Base-by-base conservation (phyloP, 2,329 filamentous ascomycete genomes). In the Xylaria digitata region DNA sequence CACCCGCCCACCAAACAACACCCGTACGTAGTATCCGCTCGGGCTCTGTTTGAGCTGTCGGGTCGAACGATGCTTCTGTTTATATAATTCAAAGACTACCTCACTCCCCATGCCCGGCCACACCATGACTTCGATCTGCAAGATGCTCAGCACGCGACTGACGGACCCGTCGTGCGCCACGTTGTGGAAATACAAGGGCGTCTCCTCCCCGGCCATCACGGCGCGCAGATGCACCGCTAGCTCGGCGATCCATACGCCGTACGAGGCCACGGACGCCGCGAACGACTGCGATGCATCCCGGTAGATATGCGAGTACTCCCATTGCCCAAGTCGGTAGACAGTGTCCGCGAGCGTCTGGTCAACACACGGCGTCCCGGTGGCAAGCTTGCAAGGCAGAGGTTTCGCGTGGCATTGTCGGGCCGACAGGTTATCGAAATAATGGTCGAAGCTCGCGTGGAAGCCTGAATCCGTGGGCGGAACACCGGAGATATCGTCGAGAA, bases 41-140 rank as follows among this genome's bases (percentile, higher is more conserved):
- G 72, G n/a, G 42, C 66, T 37, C 50, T 49, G 23, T 15, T 32
- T 72, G 34, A 40, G 45, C 13, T 56, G 70, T 65, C 15, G 68
- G 63, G 40, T 61, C 32, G 26, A 1, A 13, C 7, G 5, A 40
- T 19, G 59, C 37, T 46, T 32, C 11, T 48, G 42, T 69, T 48
- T 77, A 23, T 89, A 94, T 34, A 94, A 75, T 80, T 95, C 92
- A 75, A 94, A 93, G 0, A 94, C 86, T 0, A 95, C 83, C 79
- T 95, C 92, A 9, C 87, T 83, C 0, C 92, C 92, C 92, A 95
- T 94, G 0, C 92, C 92, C 0, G 92, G 92, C 92, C 92, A 95
- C 0, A 93, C 88, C 92, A 95, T 95, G 59, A 83, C 77, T 23
- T 93, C 89, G 1, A 91, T 74, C 79, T 95, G 92, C 74, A 96